Conservation (phyloP, 1,284 basidiomycete species). For the Cryptococcus wingfieldii region DNA sequence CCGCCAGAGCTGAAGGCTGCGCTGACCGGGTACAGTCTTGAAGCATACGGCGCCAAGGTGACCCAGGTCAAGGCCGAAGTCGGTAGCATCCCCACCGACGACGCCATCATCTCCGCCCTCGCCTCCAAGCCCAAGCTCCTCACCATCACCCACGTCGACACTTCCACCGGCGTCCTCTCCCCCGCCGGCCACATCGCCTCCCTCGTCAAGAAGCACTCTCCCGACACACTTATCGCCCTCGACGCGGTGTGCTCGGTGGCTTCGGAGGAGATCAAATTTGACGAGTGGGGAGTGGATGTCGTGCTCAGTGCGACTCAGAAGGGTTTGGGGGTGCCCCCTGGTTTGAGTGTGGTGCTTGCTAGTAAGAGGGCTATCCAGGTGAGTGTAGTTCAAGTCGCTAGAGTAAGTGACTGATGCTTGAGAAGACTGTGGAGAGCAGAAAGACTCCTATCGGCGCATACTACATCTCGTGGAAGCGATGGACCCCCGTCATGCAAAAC, state of each 20-base stretch:
- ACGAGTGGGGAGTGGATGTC: constrained; percentile 89
- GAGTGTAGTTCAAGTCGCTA: not conserved
- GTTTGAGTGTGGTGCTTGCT: constrained; percentile 79
- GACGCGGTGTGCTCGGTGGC: constrained; percentile 96
- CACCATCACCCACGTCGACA: constrained; percentile 86
- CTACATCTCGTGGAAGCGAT: constrained; percentile 89
- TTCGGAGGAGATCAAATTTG: constrained; percentile 91
- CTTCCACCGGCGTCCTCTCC: constrained; percentile 86
- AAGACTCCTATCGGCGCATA: constrained; percentile 70
- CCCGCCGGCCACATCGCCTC: constrained; percentile 74
- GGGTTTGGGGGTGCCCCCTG: constrained; percentile 91
- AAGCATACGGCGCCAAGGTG: constrained; percentile 87
- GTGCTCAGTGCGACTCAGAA: constrained; percentile 91
- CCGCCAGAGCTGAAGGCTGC: not conserved
- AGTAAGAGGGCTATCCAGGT: constrained; percentile 75
- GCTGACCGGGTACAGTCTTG: constrained; percentile 55
- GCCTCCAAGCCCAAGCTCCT: constrained; percentile 76
- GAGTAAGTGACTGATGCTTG: not conserved
- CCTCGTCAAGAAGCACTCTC: constrained; percentile 71
- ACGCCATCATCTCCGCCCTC: constrained; percentile 57
- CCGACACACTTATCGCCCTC: constrained; percentile 79
- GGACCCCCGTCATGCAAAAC: constrained; percentile 89
- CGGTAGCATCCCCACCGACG: constrained; percentile 65
- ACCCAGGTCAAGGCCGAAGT: constrained; percentile 77
- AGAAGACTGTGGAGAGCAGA: constrained; percentile 64